Evolutionary conservation across 306 rosid genomes (phyloP), one percentile per base, ranked within the genome.

Genomic region (Chamaecrista fasciculata): DNA sequence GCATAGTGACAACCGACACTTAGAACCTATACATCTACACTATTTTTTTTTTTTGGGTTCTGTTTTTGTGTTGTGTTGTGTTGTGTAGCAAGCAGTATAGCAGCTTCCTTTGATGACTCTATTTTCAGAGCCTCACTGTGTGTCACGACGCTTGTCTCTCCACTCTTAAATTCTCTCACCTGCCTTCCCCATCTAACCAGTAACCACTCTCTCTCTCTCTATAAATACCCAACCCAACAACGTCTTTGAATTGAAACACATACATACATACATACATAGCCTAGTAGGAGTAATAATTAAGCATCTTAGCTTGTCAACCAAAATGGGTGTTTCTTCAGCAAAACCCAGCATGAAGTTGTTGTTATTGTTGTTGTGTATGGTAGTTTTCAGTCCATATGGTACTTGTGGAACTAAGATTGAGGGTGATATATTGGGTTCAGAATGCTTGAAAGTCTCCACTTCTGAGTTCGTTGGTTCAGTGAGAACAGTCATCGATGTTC

Each of bases 101-200:
- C 39, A 12, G 23, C 48, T 39, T 62, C 37, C 8, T 25, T 24
- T 20, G 37, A 57, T 21, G n/a, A 46, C 48, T 28, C 70, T 33
- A 21, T 72, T 15, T 26, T 26, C 19, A 16, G 15, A 65, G 20
- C 12, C 34, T 20, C 42, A 15, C 18, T 40, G 12, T 37, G 12
- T 37, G 12, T 2, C 43, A 7, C 43, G n/a, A 0, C 43, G 0
- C 5, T 37, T 12, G 7, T 6, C 36, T 33, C 36, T 9, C 44
- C 77, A 75, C 51, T 75, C 86, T 80, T 86, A 74, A 89, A 86
- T 80, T 82, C 84, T 71, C 87, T 70, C 62, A 91, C 86, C 97
- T 78, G 72, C 84, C 88, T 50, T 78, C 69, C 83, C 88, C 50
- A 61, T 0, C 80, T 23, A 66, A 73, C 86, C 65, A 49, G 24